Conservation (phyloP, 1,284 basidiomycete genomes). For the Trichosporon sp. region DNA sequence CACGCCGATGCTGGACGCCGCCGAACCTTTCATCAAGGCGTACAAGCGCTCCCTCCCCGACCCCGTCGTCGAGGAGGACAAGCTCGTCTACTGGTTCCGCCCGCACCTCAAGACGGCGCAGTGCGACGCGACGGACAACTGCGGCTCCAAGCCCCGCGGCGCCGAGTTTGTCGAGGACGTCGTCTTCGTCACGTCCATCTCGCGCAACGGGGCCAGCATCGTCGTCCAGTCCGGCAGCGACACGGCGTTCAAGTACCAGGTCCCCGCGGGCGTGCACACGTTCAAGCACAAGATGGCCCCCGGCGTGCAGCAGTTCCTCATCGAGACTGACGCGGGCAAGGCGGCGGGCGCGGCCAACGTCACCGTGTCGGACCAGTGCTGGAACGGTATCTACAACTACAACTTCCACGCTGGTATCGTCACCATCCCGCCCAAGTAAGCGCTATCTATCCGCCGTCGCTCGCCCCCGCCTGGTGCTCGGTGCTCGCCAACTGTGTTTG, state of each 20-base stretch:
- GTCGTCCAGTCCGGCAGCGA: slow-evolving; percentile 41
- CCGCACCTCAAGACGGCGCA: slow-evolving; percentile 40
- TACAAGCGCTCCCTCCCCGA: slow-evolving; percentile 36
- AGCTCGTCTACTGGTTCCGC: slow-evolving; percentile 45
- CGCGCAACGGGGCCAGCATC: slow-evolving; percentile 35
- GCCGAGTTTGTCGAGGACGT: slow-evolving; percentile 31
- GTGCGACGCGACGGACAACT: slow-evolving; percentile 46
- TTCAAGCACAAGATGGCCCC: slow-evolving; percentile 19
- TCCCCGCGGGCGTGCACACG: slow-evolving; percentile 33
- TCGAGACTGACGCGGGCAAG: neutral
- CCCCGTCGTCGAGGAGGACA: slow-evolving; percentile 41
- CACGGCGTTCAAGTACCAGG: slow-evolving; percentile 23
- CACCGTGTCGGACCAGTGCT: slow-evolving; percentile 29
- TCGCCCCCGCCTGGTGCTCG: no score
- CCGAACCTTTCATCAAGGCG: slow-evolving; percentile 45
- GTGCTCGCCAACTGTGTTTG: neutral
- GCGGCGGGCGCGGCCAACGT: slow-evolving; percentile 20
- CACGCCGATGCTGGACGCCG: slow-evolving; percentile 42
- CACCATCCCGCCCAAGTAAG: neutral
- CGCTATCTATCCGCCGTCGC: no score
- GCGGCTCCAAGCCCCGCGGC: slow-evolving; percentile 17
- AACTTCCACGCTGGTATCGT: slow-evolving; percentile 37
- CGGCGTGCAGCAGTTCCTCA: slow-evolving; percentile 2
- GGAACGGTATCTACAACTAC: slow-evolving; percentile 46
- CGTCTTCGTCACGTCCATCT: slow-evolving; percentile 43